These are phyloP conservation scores for Rhodotorula sp. DNA, from an alignment of 1,284 basidiomycete species.

Conservation along the genomic window DNA sequence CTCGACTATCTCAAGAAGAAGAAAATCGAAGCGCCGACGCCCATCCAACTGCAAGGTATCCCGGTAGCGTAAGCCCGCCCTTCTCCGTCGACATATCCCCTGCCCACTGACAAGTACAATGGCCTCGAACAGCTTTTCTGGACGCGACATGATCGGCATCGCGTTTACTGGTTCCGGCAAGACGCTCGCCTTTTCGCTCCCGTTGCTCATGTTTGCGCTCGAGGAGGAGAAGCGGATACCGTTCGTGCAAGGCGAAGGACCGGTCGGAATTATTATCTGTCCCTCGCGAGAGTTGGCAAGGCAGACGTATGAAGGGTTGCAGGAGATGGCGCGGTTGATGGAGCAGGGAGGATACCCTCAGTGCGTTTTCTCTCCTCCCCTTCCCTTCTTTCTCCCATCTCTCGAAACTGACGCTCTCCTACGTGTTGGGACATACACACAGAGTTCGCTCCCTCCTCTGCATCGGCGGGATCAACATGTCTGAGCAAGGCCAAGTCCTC, in stretches of 20 bases:
- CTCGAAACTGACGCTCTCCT: neutral
- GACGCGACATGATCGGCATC: slow-evolving; percentile 54
- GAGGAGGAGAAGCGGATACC: slow-evolving; percentile 90
- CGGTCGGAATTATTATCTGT: slow-evolving; percentile 90
- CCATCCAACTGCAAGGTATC: slow-evolving; percentile 95
- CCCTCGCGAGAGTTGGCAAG: slow-evolving; percentile 89
- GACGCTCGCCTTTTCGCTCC: slow-evolving; percentile 52
- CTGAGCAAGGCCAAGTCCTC: slow-evolving; percentile 86
- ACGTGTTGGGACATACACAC: neutral
- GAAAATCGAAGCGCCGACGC: slow-evolving; percentile 82
- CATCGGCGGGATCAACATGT: slow-evolving; percentile 97
- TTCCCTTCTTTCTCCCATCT: neutral
- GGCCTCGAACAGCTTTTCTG: slow-evolving; percentile 42
- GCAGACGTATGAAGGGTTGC: slow-evolving; percentile 93
- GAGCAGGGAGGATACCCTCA: slow-evolving; percentile 81
- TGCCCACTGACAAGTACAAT: neutral
- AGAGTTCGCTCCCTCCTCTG: slow-evolving; percentile 77
- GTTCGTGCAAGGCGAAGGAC: slow-evolving; percentile 88
- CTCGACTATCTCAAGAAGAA: slow-evolving; percentile 78
- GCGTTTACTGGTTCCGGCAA: slow-evolving; percentile 54
- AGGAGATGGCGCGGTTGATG: slow-evolving; percentile 78
- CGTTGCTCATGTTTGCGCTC: slow-evolving; percentile 71
- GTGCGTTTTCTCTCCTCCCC: slow-evolving; percentile 36
- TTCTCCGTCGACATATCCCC: neutral
- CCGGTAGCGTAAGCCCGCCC: slow-evolving; percentile 63